phyloP scores from a whole-genome alignment of 208 protist species.

The Entamoeba histolytica region DNA sequence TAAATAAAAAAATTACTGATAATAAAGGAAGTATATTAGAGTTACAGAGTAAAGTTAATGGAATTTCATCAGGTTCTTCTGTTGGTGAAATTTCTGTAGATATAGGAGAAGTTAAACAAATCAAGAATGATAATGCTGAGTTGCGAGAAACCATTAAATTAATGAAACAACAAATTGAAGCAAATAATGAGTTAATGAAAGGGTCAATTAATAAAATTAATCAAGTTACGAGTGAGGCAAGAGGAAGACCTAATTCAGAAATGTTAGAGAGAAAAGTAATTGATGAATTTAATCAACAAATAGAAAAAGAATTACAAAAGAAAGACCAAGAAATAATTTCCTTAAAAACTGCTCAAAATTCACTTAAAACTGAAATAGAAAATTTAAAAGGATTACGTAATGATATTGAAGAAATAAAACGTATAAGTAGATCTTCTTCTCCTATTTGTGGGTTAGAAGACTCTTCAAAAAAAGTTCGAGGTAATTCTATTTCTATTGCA shows the following conservation, averaged over 20 bases:
- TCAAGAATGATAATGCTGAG: neutral
- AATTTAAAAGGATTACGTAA: neutral
- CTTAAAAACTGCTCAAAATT: neutral
- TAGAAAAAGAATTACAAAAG: neutral
- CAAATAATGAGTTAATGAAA: neutral
- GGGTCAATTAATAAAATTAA: neutral
- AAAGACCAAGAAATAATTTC: neutral
- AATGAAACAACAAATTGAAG: neutral
- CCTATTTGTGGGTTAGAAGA: neutral
- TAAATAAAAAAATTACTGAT: neutral
- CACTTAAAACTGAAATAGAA: neutral
- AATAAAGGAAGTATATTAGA: neutral
- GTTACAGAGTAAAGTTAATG: neutral
- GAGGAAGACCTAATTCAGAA: neutral
- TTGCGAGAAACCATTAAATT: neutral
- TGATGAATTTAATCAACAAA: neutral
- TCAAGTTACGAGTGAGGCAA: neutral
- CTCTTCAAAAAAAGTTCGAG: neutral
- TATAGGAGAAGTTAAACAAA: neutral
- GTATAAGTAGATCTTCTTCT: neutral
- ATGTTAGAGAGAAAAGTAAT: neutral
- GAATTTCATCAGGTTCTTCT: neutral
- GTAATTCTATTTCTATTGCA: neutral
- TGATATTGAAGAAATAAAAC: neutral
- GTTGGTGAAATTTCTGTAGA: neutral